Evolutionary conservation across 257 asterid genomes (phyloP).

Genomic region (Henckelia pumila): DNA sequence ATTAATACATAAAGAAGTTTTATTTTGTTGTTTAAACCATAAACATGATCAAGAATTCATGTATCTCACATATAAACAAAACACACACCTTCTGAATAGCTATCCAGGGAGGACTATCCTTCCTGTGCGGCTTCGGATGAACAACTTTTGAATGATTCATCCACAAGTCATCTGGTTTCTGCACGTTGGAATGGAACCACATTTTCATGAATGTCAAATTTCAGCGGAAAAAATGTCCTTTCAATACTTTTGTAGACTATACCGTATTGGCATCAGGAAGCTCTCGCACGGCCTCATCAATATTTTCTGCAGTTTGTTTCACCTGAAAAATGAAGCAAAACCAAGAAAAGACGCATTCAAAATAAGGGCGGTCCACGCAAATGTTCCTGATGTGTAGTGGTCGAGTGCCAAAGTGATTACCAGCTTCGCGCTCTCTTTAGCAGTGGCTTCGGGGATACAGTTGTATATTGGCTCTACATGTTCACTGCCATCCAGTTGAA

Average conservation of each 20-base stretch:
- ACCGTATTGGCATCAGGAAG: slow-evolving; percentile 98
- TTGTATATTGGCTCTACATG: slow-evolving; percentile 89
- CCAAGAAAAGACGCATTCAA: neutral
- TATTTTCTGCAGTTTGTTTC: slow-evolving; percentile 87
- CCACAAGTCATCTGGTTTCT: slow-evolving; percentile 99
- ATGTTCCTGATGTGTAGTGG: neutral
- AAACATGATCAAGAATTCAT: slow-evolving; percentile 1
- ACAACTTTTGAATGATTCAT: slow-evolving; percentile 80
- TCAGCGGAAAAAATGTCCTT: neutral
- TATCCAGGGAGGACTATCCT: slow-evolving; percentile 71
- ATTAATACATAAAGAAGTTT: neutral
- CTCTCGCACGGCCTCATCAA: slow-evolving; percentile 92
- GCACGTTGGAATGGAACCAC: slow-evolving; percentile 32
- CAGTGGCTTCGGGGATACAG: slow-evolving; percentile 84
- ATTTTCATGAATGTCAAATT: slow-evolving; percentile 17
- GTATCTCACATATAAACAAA: neutral
- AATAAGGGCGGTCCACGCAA: neutral
- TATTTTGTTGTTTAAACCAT: neutral
- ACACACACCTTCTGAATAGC: slow-evolving; percentile 72
- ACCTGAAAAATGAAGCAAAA: slow-evolving; percentile 44
- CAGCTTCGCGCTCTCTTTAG: slow-evolving; percentile 68
- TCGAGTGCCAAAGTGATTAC: slow-evolving; percentile 28
- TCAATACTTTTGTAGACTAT: slow-evolving; percentile 16
- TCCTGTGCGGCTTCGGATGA: slow-evolving; percentile 92
- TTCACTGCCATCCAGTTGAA: slow-evolving; percentile 94